Evolutionary conservation across 139 green algal species (phyloP).

Genomic region (Desmodesmus armatus): DNA sequence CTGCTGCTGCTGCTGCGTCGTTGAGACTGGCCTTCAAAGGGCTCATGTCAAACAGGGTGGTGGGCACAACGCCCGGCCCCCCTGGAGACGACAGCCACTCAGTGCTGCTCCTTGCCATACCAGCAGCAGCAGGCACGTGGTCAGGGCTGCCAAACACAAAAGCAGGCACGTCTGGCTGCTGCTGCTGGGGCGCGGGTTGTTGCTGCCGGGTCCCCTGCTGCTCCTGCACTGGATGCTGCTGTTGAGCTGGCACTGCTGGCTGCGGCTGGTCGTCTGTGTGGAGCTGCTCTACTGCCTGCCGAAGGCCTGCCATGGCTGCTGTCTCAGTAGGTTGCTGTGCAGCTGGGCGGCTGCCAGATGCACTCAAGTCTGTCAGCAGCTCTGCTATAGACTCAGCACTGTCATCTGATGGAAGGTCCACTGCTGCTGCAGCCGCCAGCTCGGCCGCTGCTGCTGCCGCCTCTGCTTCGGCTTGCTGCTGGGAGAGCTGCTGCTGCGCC

Average conservation of each 20-base stretch:
- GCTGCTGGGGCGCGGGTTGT: neutral
- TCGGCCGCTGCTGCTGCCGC: neutral
- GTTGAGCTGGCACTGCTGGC: neutral
- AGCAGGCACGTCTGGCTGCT: neutral
- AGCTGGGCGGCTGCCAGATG: neutral
- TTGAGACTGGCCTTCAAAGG: too few relatives aligned
- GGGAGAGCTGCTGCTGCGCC: too few relatives aligned
- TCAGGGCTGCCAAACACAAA: constrained; percentile 29
- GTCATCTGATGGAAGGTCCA: too few relatives aligned
- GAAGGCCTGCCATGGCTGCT: neutral
- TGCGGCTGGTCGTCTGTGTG: too few relatives aligned
- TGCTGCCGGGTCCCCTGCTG: neutral
- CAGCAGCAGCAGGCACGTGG: neutral
- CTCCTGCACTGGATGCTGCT: neutral
- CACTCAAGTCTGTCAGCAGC: too few relatives aligned
- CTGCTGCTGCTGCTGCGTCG: constrained; percentile 22
- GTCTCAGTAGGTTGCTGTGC: neutral
- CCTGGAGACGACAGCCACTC: too few relatives aligned
- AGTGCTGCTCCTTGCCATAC: neutral
- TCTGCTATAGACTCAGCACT: too few relatives aligned
- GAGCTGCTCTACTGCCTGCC: too few relatives aligned
- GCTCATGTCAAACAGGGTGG: too few relatives aligned
- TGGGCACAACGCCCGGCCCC: neutral
- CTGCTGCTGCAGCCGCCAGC: neutral
- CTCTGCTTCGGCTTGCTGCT: too few relatives aligned